Conservation (phyloP, 1,139 yeast species). For the Suhomyces yuchorum region DNA sequence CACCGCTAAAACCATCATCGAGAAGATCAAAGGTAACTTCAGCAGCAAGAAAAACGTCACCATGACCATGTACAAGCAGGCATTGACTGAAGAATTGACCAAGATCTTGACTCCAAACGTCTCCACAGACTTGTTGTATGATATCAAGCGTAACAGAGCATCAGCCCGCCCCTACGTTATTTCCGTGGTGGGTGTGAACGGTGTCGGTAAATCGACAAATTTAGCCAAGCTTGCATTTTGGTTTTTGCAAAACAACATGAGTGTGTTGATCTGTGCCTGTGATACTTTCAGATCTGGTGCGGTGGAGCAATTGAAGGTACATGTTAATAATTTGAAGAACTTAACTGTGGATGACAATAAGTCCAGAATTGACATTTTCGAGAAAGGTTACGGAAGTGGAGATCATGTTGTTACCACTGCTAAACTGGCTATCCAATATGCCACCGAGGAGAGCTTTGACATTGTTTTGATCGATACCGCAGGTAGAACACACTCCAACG, state of each 20-base stretch:
- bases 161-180: constrained; percentile 78
- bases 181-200: constrained; percentile 96
- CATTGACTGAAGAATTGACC: constrained; percentile 75
- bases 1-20: constrained; percentile 41
- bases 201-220: constrained; percentile 96
- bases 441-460: constrained; percentile 64
- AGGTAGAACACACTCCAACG: constrained; percentile 95
- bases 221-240: constrained; percentile 93
- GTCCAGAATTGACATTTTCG: constrained; percentile 75
- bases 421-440: constrained; percentile 85
- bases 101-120: constrained; percentile 90
- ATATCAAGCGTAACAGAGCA: constrained; percentile 59
- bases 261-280: constrained; percentile 91
- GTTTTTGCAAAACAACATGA: constrained; percentile 86
- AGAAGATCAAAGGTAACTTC: constrained; percentile 37
- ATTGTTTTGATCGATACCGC: constrained; percentile 95
- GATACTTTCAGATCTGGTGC: constrained; percentile 99
- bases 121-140: constrained; percentile 83
- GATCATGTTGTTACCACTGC: constrained; percentile 92
- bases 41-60: constrained; percentile 32
- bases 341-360: constrained; percentile 45
- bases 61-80: constrained; percentile 43
- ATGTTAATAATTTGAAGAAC: constrained; percentile 78
- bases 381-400: constrained; percentile 96
- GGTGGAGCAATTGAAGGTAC: constrained; percentile 93